Conservation (phyloP, 805 yeast genomes). For the Danielia reshetovae region DNA sequence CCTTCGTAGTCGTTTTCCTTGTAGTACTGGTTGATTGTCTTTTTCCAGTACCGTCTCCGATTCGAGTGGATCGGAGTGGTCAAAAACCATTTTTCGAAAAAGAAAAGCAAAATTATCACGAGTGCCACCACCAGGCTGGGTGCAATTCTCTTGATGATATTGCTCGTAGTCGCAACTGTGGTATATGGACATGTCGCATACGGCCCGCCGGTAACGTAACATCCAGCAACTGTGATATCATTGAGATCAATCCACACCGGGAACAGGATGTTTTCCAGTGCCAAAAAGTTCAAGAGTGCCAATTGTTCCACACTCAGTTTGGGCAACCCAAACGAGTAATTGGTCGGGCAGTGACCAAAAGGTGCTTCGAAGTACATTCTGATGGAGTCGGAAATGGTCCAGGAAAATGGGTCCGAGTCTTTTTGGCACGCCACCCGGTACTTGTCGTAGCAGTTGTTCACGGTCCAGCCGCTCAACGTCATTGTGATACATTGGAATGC, state of each 20-base stretch:
- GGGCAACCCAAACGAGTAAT: constrained; percentile 30
- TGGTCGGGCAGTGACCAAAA: constrained; percentile 29
- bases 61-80: constrained; percentile 68
- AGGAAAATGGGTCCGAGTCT: constrained; percentile 32
- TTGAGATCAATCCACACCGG: constrained; percentile 80
- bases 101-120: constrained; percentile 46
- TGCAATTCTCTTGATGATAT: constrained; percentile 59
- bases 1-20: constrained; percentile 75
- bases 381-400: constrained; percentile 33
- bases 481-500: constrained; percentile 42
- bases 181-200: constrained; percentile 76
- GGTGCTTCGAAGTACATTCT: constrained; percentile 44
- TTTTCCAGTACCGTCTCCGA: constrained; percentile 61
- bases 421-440: constrained; percentile 56
- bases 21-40: constrained; percentile 49
- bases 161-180: constrained; percentile 46
- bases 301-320: constrained; percentile 34
- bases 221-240: constrained; percentile 64
- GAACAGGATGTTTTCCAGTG: constrained; percentile 17
- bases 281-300: constrained; percentile 27
- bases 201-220: constrained; percentile 87
- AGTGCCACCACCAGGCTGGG: constrained; percentile 63
- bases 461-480: constrained; percentile 51
- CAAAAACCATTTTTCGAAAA: constrained; percentile 50
- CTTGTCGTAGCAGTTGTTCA: constrained; percentile 60